phyloP scores from a whole-genome alignment of 495 filamentous ascomycete species.

The Saxispiralis lemnorum region DNA sequence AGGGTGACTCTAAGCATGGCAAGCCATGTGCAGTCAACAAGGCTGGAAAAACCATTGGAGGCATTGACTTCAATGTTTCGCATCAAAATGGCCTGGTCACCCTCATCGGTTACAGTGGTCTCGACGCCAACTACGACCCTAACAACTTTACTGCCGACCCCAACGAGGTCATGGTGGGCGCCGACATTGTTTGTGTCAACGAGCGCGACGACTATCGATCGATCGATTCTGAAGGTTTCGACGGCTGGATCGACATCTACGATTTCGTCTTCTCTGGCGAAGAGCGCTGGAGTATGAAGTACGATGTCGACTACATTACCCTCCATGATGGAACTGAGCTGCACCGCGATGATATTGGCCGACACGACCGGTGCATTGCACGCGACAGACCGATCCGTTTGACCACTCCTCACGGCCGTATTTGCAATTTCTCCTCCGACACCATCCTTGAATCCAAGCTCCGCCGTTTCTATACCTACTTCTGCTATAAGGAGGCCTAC shows the following conservation, averaged over 20 bases:
- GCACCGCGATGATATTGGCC: constrained; percentile 18
- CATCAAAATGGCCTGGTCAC: constrained; percentile 71
- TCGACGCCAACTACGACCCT: background rate
- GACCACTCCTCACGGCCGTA: constrained; percentile 16
- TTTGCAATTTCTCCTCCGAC: constrained; percentile 20
- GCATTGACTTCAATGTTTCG: constrained; percentile 69
- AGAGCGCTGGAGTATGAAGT: constrained; percentile 43
- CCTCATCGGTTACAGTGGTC: constrained; percentile 31
- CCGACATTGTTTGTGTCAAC: constrained; percentile 58
- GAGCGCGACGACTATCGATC: constrained; percentile 45
- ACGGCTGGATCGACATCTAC: constrained; percentile 58
- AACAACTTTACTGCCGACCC: background rate
- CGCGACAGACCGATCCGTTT: constrained; percentile 19
- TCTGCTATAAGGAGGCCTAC: constrained; percentile 81
- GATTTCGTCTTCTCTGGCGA: constrained; percentile 50
- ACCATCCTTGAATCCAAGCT: constrained; percentile 39
- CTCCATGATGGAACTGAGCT: constrained; percentile 22
- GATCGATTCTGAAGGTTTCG: constrained; percentile 34
- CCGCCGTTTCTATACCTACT: constrained; percentile 70
- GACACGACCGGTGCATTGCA: constrained; percentile 18
- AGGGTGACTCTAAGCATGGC: constrained; percentile 33
- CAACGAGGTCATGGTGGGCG: constrained; percentile 30
- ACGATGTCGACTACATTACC: constrained; percentile 22
- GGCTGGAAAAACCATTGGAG: constrained; percentile 9
- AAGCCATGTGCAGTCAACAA: constrained; percentile 42